Evolutionary conservation across 2,329 filamentous ascomycete species (phyloP).

Genomic region (Penicillium concentricum): DNA sequence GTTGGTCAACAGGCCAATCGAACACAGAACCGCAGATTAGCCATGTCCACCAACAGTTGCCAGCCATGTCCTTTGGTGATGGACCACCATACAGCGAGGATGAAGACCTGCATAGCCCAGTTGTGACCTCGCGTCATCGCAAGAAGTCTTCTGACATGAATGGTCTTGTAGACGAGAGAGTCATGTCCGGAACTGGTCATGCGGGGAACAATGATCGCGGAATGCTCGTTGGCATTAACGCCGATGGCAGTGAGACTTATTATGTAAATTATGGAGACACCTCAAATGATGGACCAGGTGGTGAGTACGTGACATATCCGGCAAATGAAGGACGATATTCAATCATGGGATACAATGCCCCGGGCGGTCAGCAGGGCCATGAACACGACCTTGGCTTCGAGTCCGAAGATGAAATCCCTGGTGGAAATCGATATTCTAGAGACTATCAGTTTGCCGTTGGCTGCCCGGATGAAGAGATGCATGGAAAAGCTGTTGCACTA

Average conservation of each 20-base stretch:
- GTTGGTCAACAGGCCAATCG: conserved; percentile 55
- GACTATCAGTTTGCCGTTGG: conserved; percentile 96
- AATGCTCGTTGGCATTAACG: conserved; percentile 65
- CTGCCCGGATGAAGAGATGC: conserved; percentile 94
- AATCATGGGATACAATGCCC: conserved; percentile 38
- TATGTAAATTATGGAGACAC: conserved; percentile 68
- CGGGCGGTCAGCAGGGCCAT: conserved; percentile 42
- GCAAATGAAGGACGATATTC: conserved; percentile 62
- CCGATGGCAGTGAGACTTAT: conserved; percentile 71
- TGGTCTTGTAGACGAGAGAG: conserved; percentile 38
- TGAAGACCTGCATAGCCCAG: conserved; percentile 86
- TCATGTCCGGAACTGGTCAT: conserved; percentile 7
- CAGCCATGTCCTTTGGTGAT: conserved; percentile 80
- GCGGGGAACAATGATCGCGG: conserved; percentile 60
- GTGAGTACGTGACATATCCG: conserved; percentile 78
- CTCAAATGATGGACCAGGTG: conserved; percentile 65
- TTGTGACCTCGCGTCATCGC: conserved; percentile 79
- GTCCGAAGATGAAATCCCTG: conserved; percentile 54
- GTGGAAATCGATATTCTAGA: conserved; percentile 72
- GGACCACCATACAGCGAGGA: conserved; percentile 94
- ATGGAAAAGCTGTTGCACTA: conserved; percentile 90
- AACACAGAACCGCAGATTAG: conserved; percentile 52
- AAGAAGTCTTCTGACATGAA: conserved; percentile 64
- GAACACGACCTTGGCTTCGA: conserved; percentile 34
- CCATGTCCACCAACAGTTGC: conserved; percentile 63